phyloP scores from a whole-genome alignment of 1,284 basidiomycete species.

The Cystobasidium sp. region DNA sequence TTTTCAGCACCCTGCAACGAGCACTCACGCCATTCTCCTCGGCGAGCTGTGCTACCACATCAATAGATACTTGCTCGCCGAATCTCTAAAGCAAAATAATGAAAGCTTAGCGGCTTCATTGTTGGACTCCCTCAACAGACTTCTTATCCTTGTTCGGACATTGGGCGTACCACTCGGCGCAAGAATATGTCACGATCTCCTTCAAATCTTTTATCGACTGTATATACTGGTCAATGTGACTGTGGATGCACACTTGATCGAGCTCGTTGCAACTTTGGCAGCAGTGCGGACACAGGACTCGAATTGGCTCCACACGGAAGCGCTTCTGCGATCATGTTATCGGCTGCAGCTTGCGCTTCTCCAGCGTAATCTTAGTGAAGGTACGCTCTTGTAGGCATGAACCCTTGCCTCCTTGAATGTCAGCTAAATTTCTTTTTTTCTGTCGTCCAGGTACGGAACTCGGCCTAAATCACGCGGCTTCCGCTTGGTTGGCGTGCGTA shows the following conservation, averaged over 20 bases:
- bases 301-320: too few relatives aligned
- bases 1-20: neutral
- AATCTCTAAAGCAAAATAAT: neutral
- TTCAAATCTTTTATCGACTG: conserved; percentile 10
- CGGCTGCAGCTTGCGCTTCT: too few relatives aligned
- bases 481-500: too few relatives aligned
- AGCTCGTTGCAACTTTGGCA: neutral
- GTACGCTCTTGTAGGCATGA: too few relatives aligned
- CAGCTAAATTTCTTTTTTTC: too few relatives aligned
- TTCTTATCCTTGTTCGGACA: neutral
- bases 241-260: neutral
- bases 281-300: too few relatives aligned
- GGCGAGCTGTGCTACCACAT: conserved; percentile 40
- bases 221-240: neutral
- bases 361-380: too few relatives aligned
- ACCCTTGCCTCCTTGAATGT: too few relatives aligned
- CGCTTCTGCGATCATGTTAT: too few relatives aligned
- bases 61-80: conserved; percentile 1
- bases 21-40: neutral
- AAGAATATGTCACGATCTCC: conserved; percentile 2
- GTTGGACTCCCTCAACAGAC: neutral
- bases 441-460: too few relatives aligned
- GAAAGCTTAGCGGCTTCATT: neutral
- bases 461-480: too few relatives aligned
- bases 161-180: neutral